A percentile compares a stretch with the other conserved stretches of the same genome.
These are phyloP conservation scores for Salvia splendens DNA, from an alignment of 257 asterid genomes.

Conservation along the genomic window DNA sequence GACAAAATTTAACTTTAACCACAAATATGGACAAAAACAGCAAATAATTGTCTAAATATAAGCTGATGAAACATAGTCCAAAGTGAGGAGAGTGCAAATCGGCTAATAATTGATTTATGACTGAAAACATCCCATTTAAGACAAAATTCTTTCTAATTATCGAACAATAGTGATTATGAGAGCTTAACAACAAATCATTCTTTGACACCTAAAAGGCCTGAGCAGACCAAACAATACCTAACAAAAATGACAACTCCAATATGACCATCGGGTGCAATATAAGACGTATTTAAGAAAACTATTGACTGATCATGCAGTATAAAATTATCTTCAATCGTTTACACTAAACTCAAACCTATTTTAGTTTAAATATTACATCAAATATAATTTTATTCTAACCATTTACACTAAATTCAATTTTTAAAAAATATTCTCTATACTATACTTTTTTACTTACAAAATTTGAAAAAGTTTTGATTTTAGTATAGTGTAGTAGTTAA, in stretches of 20 bases:
- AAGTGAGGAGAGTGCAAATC: conserved; percentile 50
- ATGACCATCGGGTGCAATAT: too few relatives aligned
- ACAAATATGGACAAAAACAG: conserved; percentile 32
- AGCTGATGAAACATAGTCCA: conserved; percentile 55
- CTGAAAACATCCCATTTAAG: conserved; percentile 8
- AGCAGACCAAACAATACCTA: conserved; percentile 35
- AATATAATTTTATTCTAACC: too few relatives aligned
- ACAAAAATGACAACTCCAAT: conserved; percentile 26
- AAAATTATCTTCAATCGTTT: too few relatives aligned
- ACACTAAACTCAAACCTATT: too few relatives aligned
- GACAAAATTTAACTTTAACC: conserved; percentile 43
- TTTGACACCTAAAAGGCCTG: conserved; percentile 36
- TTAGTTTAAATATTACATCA: too few relatives aligned
- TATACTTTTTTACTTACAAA: too few relatives aligned
- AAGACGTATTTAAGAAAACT: too few relatives aligned
- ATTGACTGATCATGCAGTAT: too few relatives aligned
- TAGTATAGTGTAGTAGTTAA: too few relatives aligned
- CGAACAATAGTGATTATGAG: conserved; percentile 14
- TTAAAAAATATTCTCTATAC: too few relatives aligned
- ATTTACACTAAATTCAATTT: too few relatives aligned
- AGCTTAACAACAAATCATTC: conserved; percentile 44
- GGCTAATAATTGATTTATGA: conserved; percentile 44
- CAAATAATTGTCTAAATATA: conserved; percentile 37
- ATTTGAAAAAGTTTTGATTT: too few relatives aligned
- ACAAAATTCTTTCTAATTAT: conserved; percentile 24